These are phyloP conservation scores for Lactarius evosmus DNA, from an alignment of 768 basidiomycete species.

Conservation along the genomic window DNA sequence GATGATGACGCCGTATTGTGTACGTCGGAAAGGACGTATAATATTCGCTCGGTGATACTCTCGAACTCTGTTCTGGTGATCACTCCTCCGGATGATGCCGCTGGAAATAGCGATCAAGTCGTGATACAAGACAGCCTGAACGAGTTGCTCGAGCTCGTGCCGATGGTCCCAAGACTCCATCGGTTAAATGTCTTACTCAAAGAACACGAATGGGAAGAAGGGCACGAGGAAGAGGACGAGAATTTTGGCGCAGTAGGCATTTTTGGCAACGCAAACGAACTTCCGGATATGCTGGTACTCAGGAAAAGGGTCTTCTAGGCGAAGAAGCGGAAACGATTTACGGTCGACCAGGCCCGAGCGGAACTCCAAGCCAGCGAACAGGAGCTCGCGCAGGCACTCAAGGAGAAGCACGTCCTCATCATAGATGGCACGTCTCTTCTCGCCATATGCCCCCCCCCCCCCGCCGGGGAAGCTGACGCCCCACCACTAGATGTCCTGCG, in stretches of 20 bases:
- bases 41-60: slow-evolving; percentile 78
- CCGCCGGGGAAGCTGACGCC: not conserved
- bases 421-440: slow-evolving; percentile 52
- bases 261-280: not conserved
- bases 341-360: slow-evolving; percentile 58
- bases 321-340: slow-evolving; percentile 41
- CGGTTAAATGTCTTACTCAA: slow-evolving; percentile 58
- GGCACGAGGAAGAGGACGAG: slow-evolving; percentile 47
- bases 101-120: slow-evolving; percentile 42
- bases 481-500: slow-evolving; percentile 58
- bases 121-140: slow-evolving; percentile 78
- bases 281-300: not conserved
- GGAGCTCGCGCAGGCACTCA: slow-evolving; percentile 65
- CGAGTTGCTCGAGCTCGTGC: slow-evolving; percentile 80
- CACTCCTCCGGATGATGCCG: slow-evolving; percentile 42
- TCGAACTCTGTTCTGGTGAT: slow-evolving; percentile 86
- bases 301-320: slow-evolving; percentile 28
- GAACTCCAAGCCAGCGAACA: slow-evolving; percentile 80
- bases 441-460: too few species aligned
- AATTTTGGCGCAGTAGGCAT: slow-evolving; percentile 33
- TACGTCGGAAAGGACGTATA: slow-evolving; percentile 75
- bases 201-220: slow-evolving; percentile 69
- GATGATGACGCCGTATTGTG: slow-evolving; percentile 90
- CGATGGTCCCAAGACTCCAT: slow-evolving; percentile 73
- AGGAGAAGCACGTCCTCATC: slow-evolving; percentile 65